Evolutionary conservation across 805 yeast species (phyloP).

Genomic region (Candida oleophila): DNA sequence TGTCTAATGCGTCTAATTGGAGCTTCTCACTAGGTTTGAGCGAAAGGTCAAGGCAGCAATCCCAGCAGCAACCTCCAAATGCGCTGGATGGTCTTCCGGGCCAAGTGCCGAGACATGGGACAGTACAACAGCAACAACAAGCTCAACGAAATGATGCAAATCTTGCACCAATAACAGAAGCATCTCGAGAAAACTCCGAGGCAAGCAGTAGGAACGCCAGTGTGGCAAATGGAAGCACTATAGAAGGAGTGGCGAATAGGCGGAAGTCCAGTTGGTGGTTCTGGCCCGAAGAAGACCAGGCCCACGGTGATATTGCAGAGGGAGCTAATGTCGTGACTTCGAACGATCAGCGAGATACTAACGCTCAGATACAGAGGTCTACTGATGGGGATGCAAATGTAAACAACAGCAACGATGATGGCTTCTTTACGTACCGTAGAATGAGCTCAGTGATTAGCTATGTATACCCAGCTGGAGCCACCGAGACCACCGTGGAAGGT

Average conservation of each 20-base stretch:
- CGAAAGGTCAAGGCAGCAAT: neutral
- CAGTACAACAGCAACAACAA: slow-evolving; percentile 6
- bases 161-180: slow-evolving; percentile 10
- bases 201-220: slow-evolving; percentile 4
- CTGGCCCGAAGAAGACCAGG: slow-evolving; percentile 6
- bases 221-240: slow-evolving; percentile 1
- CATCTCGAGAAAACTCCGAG: slow-evolving; percentile 11
- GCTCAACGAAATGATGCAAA: neutral
- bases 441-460: slow-evolving; percentile 13
- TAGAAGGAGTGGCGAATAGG: neutral
- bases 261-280: slow-evolving; percentile 10
- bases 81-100: neutral
- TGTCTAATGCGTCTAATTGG: slow-evolving; percentile 3
- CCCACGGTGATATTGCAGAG: neutral
- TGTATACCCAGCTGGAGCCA: slow-evolving; percentile 8
- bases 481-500: neutral
- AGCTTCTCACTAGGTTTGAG: neutral
- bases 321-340: slow-evolving; percentile 1
- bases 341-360: neutral
- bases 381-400: neutral
- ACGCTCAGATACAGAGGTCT: neutral
- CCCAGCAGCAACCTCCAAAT: neutral
- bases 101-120: slow-evolving; percentile 1
- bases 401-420: neutral
- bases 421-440: slow-evolving; percentile 8